Base-by-base conservation (phyloP, 129 eudicot genomes). In the Pseudognaphalium luteoalbum region DNA sequence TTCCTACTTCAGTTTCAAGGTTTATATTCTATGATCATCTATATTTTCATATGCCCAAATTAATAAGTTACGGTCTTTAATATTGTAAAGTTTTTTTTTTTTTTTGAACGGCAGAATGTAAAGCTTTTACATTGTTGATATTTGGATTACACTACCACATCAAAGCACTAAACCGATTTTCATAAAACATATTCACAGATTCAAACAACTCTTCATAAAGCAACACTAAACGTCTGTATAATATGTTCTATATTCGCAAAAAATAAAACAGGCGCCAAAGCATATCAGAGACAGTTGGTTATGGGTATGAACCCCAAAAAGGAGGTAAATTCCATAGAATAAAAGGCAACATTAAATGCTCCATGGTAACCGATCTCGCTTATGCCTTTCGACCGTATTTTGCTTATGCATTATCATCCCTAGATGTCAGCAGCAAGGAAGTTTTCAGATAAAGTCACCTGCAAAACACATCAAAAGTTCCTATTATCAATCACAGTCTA, bases 351-450 rank as follows among this genome's bases (percentile, higher is more conserved):
- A 76, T 66, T 50, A 51, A 42, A 44, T 35, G 17, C 9, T 41
- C 6, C 60, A 62, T 42, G 71, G 54, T 52, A 76, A 70, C 29
- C 6, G 30, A 25, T 70, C 82, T 47, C 21, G 16, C 20, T 63
- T 63, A 70, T 19, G 82, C 76, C 47, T 33, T 16, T 47, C 22
- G 62, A 33, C 54, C 60, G 69, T 61, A 59, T 70, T 62, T 6
- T 47, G 82, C 34, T 62, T 63, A 16, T 5, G 28, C 69, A 25
- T 59, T 14, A 64, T 63, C 71, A 52, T 66, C 12, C 51, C 80
- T 84, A 88, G 33, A 91, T 78, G 76, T 91, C 97, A 39, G 94
- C 90, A 15, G 87, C 88, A 74, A 91, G 88, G 69, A 91, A 91
- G 81, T 88, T 86, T 3, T 80, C 94, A 17, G 92, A 77, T 32